A percentile compares a stretch with the other conserved stretches of the same genome.
Conservation (phyloP, 1,284 basidiomycete species). For the Apiotrichum laibachii region DNA sequence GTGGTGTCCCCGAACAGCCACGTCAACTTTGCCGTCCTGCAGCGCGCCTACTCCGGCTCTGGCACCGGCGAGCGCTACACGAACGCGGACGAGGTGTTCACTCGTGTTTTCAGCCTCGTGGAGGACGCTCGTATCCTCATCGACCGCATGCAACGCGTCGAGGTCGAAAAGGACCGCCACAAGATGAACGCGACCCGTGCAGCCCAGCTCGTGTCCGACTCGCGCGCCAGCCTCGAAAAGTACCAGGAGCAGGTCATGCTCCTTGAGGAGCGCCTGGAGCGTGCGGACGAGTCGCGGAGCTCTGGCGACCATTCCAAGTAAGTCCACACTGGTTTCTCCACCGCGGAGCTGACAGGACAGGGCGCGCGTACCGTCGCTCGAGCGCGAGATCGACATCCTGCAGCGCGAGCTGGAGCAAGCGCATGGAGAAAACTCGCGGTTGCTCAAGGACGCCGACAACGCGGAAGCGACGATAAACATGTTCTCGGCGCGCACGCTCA, state of each 20-base stretch:
- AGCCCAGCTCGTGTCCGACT: conserved; percentile 80
- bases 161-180: conserved; percentile 77
- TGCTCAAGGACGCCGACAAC: background rate
- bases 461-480: background rate
- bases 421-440: conserved; percentile 5
- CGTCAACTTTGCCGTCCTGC: conserved; percentile 50
- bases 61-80: conserved; percentile 29
- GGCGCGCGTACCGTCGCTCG: background rate
- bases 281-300: background rate
- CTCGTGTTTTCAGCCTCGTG: conserved; percentile 72
- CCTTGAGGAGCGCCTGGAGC: conserved; percentile 10
- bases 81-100: conserved; percentile 65
- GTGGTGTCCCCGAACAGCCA: conserved; percentile 52
- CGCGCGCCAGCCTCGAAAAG: conserved; percentile 70
- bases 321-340: background rate
- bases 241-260: conserved; percentile 62
- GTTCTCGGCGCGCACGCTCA: conserved; percentile 67
- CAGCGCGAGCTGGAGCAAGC: conserved; percentile 10
- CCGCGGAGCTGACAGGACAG: background rate
- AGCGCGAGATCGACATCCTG: conserved; percentile 3
- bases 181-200: conserved; percentile 87
- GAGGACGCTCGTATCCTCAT: conserved; percentile 76
- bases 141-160: conserved; percentile 75
- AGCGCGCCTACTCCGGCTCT: conserved; percentile 35
- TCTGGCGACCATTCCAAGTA: no score